phyloP scores from a whole-genome alignment of 1,284 basidiomycete species.

The Trametes polyzona region DNA sequence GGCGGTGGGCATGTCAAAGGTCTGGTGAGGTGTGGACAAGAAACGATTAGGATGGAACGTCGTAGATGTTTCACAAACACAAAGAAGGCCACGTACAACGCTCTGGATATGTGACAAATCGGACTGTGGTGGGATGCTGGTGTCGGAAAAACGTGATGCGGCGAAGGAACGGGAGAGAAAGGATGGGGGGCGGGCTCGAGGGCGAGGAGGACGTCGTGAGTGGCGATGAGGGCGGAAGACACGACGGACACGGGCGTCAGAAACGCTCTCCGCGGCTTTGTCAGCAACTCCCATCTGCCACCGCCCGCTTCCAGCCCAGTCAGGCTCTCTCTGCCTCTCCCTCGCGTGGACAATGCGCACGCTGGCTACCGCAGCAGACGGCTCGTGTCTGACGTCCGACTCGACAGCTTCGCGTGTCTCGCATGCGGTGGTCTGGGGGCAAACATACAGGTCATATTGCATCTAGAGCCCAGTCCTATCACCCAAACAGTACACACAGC shows the following conservation, averaged over 20 bases:
- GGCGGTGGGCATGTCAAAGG: conserved; percentile 23
- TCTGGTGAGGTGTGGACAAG: conserved; percentile 10
- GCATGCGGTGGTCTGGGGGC: not conserved
- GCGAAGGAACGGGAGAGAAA: conserved; percentile 5
- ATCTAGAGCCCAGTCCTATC: not conserved
- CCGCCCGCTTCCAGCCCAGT: conserved; percentile 6
- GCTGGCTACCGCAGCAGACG: not conserved
- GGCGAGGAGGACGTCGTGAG: conserved; percentile 16
- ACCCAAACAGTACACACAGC: not conserved
- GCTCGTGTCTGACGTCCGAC: not conserved
- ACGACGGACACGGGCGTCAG: conserved; percentile 25
- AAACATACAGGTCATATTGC: not conserved
- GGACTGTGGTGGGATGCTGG: not conserved
- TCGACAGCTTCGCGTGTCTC: not conserved
- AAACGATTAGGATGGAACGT: conserved; percentile 5
- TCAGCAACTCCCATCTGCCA: conserved; percentile 24
- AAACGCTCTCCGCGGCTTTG: conserved; percentile 20
- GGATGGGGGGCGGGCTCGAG: conserved; percentile 5
- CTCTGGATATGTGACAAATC: not conserved
- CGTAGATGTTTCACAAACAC: conserved; percentile 12
- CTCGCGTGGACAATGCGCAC: not conserved
- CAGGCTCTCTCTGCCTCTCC: conserved; percentile 3
- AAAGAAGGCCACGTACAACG: conserved; percentile 11
- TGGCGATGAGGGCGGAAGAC: conserved; percentile 22
- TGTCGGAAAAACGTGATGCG: not conserved